phyloP scores from a whole-genome alignment of 2,329 filamentous ascomycete genomes.

The Leptosphaerulina australis region DNA sequence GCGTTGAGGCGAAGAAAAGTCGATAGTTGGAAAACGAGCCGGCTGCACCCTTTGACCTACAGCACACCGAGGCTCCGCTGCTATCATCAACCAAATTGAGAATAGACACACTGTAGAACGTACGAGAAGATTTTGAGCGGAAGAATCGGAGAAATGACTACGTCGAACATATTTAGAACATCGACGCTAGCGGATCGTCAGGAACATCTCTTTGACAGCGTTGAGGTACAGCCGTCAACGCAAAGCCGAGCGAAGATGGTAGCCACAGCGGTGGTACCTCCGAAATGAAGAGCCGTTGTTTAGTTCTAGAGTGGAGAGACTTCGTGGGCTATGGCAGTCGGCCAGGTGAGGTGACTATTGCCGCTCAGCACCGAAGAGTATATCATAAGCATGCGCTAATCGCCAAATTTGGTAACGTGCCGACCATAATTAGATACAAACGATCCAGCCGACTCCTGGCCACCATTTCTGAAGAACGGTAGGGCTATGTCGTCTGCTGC shows the following conservation, averaged over 20 bases:
- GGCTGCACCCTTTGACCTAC: slow-evolving; percentile 7
- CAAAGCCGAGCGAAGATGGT: slow-evolving; percentile 9
- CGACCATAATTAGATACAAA: slow-evolving; percentile 22
- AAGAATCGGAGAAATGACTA: background rate
- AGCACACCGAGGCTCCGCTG: slow-evolving; percentile 7
- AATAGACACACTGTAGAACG: slow-evolving; percentile 1
- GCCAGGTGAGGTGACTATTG: slow-evolving; percentile 21
- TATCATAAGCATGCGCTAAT: slow-evolving; percentile 4
- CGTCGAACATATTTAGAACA: slow-evolving; percentile 1
- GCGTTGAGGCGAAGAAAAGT: slow-evolving; percentile 16
- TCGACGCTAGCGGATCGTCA: slow-evolving; percentile 17
- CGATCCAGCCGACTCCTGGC: slow-evolving; percentile 4
- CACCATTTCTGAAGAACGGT: slow-evolving; percentile 9
- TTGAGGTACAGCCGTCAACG: background rate
- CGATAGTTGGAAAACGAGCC: slow-evolving; percentile 19
- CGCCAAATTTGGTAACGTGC: slow-evolving; percentile 8
- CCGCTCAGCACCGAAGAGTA: slow-evolving; percentile 3
- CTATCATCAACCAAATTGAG: slow-evolving; percentile 25
- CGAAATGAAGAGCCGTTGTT: slow-evolving; percentile 18
- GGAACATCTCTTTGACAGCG: slow-evolving; percentile 10
- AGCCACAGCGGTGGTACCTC: slow-evolving; percentile 18
- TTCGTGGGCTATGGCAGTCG: slow-evolving; percentile 18
- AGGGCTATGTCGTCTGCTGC: slow-evolving; percentile 31
- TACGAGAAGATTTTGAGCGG: background rate
- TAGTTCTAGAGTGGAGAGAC: slow-evolving; percentile 17